phyloP scores from a whole-genome alignment of 2,329 filamentous ascomycete genomes.

The Microdochium nivale region DNA sequence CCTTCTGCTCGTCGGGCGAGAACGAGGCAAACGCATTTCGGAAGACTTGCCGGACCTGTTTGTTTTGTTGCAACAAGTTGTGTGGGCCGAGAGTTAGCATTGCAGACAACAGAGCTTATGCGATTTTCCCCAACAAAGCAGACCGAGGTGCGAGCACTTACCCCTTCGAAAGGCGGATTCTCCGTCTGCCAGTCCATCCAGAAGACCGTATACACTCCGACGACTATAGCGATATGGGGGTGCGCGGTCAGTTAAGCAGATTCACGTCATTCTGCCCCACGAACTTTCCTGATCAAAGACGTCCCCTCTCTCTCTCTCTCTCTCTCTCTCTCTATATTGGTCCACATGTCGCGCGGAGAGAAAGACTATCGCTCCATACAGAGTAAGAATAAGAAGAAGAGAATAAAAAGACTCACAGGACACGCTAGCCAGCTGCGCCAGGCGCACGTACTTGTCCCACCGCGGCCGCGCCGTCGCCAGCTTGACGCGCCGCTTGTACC shows the following conservation, averaged over 20 bases:
- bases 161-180: conserved; percentile 39
- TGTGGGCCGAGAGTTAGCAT: no score
- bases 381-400: no score
- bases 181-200: conserved; percentile 50
- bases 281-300: no score
- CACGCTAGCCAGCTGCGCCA: conserved; percentile 54
- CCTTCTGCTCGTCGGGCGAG: not conserved
- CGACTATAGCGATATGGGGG: conserved; percentile 26
- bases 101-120: no score
- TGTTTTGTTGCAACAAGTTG: no score
- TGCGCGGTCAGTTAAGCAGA: conserved; percentile 18
- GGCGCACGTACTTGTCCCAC: conserved; percentile 35
- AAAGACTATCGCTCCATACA: no score
- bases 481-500: conserved; percentile 61
- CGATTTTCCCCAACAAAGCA: no score
- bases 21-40: not conserved
- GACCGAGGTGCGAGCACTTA: no score
- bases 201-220: conserved; percentile 46
- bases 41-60: not conserved
- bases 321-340: no score
- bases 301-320: no score
- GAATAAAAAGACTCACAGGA: conserved; percentile 49
- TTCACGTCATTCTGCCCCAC: not conserved
- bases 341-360: no score
- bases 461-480: conserved; percentile 20